These are phyloP conservation scores for Agrostemma githago DNA, from an alignment of 148 eudicot genomes.

Conservation along the genomic window DNA sequence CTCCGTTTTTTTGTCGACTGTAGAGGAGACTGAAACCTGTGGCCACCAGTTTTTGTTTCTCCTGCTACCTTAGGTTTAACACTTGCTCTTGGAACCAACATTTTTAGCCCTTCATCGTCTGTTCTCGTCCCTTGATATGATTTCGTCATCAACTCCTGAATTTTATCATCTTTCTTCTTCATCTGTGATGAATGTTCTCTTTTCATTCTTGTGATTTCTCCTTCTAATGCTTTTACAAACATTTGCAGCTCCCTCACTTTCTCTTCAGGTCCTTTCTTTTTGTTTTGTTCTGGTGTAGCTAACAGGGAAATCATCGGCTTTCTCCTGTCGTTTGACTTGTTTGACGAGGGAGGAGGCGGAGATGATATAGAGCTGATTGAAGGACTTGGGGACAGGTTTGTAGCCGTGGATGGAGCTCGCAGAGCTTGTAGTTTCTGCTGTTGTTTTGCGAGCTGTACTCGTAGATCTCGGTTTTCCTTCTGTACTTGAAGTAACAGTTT, in stretches of 20 bases:
- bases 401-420: slow-evolving; percentile 62
- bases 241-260: slow-evolving; percentile 49
- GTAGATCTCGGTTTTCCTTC: slow-evolving; percentile 67
- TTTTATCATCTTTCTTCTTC: slow-evolving; percentile 59
- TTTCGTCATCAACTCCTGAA: slow-evolving; percentile 47
- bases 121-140: slow-evolving; percentile 16
- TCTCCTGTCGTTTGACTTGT: slow-evolving; percentile 36
- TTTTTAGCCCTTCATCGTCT: slow-evolving; percentile 36
- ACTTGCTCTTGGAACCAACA: slow-evolving; percentile 49
- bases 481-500: slow-evolving; percentile 71
- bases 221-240: slow-evolving; percentile 53
- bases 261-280: slow-evolving; percentile 44
- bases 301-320: slow-evolving; percentile 33
- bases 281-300: slow-evolving; percentile 50
- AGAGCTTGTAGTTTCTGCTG: slow-evolving; percentile 65
- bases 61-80: slow-evolving; percentile 47
- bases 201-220: slow-evolving; percentile 56
- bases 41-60: slow-evolving; percentile 48
- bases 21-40: slow-evolving; percentile 60
- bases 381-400: slow-evolving; percentile 58
- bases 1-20: slow-evolving; percentile 68
- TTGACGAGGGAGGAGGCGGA: slow-evolving; percentile 43
- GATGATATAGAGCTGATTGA: slow-evolving; percentile 37
- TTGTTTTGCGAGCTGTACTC: slow-evolving; percentile 66
- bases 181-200: slow-evolving; percentile 55